Conservation (phyloP, 306 rosid genomes). For the Vigna trinervia region DNA sequence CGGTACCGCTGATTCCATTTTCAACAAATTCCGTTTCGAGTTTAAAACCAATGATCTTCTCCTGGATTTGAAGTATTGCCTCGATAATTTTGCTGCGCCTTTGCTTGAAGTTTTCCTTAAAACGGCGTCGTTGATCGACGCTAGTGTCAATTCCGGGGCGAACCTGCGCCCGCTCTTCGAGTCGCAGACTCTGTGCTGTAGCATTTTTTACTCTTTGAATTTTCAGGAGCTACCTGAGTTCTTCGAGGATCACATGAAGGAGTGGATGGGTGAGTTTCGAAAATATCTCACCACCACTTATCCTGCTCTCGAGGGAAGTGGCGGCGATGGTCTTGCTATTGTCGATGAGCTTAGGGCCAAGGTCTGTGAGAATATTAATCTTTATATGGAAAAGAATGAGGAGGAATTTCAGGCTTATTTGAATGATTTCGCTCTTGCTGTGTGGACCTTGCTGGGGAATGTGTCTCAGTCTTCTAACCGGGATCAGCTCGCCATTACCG, state of each 20-base stretch:
- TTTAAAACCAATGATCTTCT: constrained; percentile 77
- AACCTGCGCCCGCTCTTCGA: constrained; percentile 65
- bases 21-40: constrained; percentile 79
- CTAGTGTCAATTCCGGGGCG: constrained; percentile 36
- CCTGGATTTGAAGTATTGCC: constrained; percentile 87
- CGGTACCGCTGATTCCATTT: constrained; percentile 83
- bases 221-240: constrained; percentile 95
- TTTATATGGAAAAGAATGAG: constrained; percentile 93
- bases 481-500: constrained; percentile 84
- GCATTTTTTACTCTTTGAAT: constrained; percentile 78
- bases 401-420: constrained; percentile 85
- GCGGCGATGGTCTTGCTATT: constrained; percentile 67
- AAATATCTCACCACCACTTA: constrained; percentile 71
- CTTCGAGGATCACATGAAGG: constrained; percentile 97
- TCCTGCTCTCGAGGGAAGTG: constrained; percentile 72
- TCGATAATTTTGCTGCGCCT: constrained; percentile 81
- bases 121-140: constrained; percentile 72
- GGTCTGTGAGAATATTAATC: constrained; percentile 91
- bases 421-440: constrained; percentile 78
- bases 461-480: constrained; percentile 79
- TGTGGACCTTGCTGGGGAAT: constrained; percentile 78
- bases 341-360: constrained; percentile 83
- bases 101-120: constrained; percentile 72
- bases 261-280: constrained; percentile 86
- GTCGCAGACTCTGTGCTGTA: constrained; percentile 87